phyloP scores from a whole-genome alignment of 805 yeast genomes.

The Dipodascopsis uninucleata region DNA sequence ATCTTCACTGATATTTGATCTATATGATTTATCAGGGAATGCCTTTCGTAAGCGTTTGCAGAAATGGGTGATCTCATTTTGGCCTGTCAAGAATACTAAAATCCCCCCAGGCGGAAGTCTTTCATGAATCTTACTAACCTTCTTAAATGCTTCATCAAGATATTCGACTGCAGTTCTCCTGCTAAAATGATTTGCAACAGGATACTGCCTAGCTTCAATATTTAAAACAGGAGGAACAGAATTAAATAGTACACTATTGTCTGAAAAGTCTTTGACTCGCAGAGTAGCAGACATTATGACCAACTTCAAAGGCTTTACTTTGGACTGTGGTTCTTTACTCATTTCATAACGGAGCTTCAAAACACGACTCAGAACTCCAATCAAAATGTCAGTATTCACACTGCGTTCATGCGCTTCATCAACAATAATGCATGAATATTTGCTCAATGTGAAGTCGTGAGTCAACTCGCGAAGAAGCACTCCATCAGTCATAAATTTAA shows the following conservation, averaged over 20 bases:
- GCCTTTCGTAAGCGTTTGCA: conserved; percentile 66
- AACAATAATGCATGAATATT: conserved; percentile 81
- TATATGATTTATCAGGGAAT: conserved; percentile 52
- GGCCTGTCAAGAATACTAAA: conserved; percentile 88
- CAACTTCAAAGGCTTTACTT: conserved; percentile 65
- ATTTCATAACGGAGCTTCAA: conserved; percentile 58
- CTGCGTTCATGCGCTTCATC: conserved; percentile 99
- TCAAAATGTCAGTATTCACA: conserved; percentile 89
- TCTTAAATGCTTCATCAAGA: conserved; percentile 78
- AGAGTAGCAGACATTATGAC: conserved; percentile 97
- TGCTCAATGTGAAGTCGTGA: conserved; percentile 72
- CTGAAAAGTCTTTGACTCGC: conserved; percentile 88
- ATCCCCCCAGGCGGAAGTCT: conserved; percentile 92
- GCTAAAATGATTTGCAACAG: conserved; percentile 79
- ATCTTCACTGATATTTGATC: conserved; percentile 28
- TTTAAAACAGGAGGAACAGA: conserved; percentile 81
- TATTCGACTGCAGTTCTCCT: conserved; percentile 74
- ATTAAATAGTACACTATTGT: conserved; percentile 63
- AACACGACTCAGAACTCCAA: conserved; percentile 90
- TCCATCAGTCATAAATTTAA: conserved; percentile 94
- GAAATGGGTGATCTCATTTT: conserved; percentile 77
- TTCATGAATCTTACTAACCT: conserved; percentile 81
- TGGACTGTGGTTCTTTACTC: conserved; percentile 39
- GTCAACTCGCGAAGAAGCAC: conserved; percentile 89
- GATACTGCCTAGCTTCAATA: conserved; percentile 90